phyloP scores from a whole-genome alignment of 164 flowering plant genomes.

The Euptelea pleiosperma region DNA sequence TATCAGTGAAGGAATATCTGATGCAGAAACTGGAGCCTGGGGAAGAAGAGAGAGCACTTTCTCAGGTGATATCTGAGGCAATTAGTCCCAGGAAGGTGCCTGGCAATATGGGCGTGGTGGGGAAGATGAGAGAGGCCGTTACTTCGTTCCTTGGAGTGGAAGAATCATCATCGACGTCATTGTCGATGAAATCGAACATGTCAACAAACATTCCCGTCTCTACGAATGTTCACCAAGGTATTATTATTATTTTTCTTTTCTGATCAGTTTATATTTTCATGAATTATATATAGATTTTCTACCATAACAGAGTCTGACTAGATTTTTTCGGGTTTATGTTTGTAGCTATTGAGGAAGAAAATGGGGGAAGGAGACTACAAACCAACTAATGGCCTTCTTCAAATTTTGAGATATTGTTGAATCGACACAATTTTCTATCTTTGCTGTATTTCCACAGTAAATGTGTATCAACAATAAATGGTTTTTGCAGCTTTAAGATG shows the following conservation, averaged over 20 bases:
- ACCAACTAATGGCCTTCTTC: slow-evolving; percentile 34
- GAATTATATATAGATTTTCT: neutral
- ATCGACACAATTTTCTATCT: too few species aligned
- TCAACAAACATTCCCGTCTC: slow-evolving; percentile 29
- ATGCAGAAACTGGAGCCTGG: slow-evolving; percentile 69
- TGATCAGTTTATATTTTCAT: neutral
- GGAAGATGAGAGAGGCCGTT: slow-evolving; percentile 57
- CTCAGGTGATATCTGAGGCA: slow-evolving; percentile 60
- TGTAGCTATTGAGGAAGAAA: slow-evolving; percentile 44
- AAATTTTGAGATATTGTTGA: too few species aligned
- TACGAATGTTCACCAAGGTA: slow-evolving; percentile 39
- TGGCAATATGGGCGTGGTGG: slow-evolving; percentile 45
- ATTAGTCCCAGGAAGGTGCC: slow-evolving; percentile 49
- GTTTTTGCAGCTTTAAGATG: too few species aligned
- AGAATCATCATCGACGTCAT: slow-evolving; percentile 21
- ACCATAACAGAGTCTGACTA: neutral
- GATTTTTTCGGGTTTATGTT: neutral
- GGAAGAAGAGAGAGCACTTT: slow-evolving; percentile 74
- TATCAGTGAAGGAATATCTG: slow-evolving; percentile 70
- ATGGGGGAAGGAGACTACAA: slow-evolving; percentile 53
- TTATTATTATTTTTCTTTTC: neutral
- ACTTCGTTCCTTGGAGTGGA: slow-evolving; percentile 39
- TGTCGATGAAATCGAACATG: slow-evolving; percentile 4
- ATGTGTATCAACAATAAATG: too few species aligned
- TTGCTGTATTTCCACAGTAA: too few species aligned